phyloP scores from a whole-genome alignment of 441 rosid genomes.

The Raphanus hybrid region DNA sequence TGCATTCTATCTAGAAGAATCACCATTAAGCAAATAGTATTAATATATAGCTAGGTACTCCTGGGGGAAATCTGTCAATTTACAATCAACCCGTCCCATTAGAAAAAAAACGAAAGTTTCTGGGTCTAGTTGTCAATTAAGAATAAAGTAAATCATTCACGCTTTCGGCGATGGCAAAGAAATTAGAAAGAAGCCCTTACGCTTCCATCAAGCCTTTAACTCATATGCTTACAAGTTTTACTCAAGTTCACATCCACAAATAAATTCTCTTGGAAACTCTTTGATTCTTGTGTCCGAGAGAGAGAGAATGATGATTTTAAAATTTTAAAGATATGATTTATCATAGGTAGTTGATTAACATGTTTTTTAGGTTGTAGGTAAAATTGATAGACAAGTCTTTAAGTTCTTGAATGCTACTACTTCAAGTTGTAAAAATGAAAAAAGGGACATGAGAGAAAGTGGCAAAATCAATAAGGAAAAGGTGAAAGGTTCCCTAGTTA shows the following conservation, averaged over 20 bases:
- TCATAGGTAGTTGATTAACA: too few relatives aligned
- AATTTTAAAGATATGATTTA: neutral
- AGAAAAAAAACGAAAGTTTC: neutral
- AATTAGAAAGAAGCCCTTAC: slow-evolving; percentile 14
- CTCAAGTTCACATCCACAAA: neutral
- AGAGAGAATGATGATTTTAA: neutral
- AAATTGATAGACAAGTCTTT: neutral
- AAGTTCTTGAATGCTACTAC: neutral
- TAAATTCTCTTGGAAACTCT: neutral
- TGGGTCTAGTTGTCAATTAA: slow-evolving; percentile 18
- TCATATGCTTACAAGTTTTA: neutral
- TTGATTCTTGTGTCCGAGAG: neutral
- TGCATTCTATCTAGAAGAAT: neutral
- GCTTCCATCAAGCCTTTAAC: neutral
- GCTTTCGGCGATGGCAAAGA: slow-evolving; percentile 38
- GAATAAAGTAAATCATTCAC: slow-evolving; percentile 8
- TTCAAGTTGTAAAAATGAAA: too few relatives aligned
- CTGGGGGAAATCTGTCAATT: neutral
- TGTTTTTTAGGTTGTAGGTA: neutral
- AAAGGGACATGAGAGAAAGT: neutral
- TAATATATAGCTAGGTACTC: neutral
- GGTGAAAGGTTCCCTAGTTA: neutral
- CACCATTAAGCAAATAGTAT: neutral
- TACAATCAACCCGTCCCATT: neutral
- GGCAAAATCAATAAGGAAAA: neutral